Percentiles rank a stretch among this genome's conserved stretches.
These are phyloP conservation scores for Cryptococcus hybrid DNA, from an alignment of 1,284 basidiomycete genomes.

Conservation along the genomic window DNA sequence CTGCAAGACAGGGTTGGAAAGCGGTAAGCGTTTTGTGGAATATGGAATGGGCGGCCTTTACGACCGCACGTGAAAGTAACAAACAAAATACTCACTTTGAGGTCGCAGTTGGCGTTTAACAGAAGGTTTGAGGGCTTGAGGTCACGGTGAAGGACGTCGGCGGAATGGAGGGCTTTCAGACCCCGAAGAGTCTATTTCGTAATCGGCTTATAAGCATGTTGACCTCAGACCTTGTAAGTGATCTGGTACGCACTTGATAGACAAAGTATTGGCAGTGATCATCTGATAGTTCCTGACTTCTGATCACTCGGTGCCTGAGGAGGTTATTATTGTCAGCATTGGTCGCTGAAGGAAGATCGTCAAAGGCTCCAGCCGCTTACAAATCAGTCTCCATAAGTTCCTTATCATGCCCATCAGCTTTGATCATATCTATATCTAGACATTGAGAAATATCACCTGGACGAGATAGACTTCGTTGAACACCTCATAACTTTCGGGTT, in stretches of 20 bases:
- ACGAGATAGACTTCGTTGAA: slow-evolving; percentile 84
- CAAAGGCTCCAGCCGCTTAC: slow-evolving; percentile 22
- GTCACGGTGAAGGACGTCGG: slow-evolving; percentile 83
- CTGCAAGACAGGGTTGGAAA: slow-evolving; percentile 25
- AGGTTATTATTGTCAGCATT: slow-evolving; percentile 5
- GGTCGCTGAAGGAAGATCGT: background rate
- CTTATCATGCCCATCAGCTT: slow-evolving; percentile 35
- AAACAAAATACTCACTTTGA: slow-evolving; percentile 55
- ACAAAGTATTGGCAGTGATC: slow-evolving; percentile 96
- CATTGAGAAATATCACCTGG: slow-evolving; percentile 51
- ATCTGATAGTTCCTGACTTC: slow-evolving; percentile 76
- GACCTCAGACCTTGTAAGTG: background rate
- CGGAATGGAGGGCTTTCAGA: slow-evolving; percentile 87
- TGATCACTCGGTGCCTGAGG: slow-evolving; percentile 61
- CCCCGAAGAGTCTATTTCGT: slow-evolving; percentile 70
- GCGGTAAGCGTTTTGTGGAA: slow-evolving; percentile 5
- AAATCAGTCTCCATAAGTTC: slow-evolving; percentile 77
- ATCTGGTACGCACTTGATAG: slow-evolving; percentile 65
- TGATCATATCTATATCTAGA: background rate
- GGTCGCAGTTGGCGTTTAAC: slow-evolving; percentile 90
- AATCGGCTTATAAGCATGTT: background rate
- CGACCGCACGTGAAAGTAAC: too few relatives aligned
- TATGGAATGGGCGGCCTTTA: too few relatives aligned
- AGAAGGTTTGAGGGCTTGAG: slow-evolving; percentile 91
- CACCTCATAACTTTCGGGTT: slow-evolving; percentile 77